Percentiles rank a stretch among this genome's conserved stretches.
phyloP scores from a whole-genome alignment of 202 grass and related monocot genomes.

The Schoenoplectus tabernaemontani region DNA sequence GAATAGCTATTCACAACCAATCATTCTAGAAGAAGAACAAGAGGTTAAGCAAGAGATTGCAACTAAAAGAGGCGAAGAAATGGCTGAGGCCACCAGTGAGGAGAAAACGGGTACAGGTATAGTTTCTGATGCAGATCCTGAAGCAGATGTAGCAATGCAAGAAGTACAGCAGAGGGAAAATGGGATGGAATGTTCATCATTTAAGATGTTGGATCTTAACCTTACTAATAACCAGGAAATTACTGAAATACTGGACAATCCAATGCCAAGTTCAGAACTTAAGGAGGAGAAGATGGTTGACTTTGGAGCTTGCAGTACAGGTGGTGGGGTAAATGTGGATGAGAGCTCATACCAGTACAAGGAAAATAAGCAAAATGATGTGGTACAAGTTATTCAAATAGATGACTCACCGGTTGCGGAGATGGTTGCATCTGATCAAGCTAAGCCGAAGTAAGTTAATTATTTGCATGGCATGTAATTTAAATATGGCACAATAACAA shows the following conservation, averaged over 20 bases:
- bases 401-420: conserved; percentile 59
- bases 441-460: conserved; percentile 63
- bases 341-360: conserved; percentile 23
- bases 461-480: conserved; percentile 18
- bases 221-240: conserved; percentile 64
- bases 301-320: conserved; percentile 29
- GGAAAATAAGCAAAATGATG: conserved; percentile 32
- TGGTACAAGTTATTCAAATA: conserved; percentile 73
- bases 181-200: conserved; percentile 42
- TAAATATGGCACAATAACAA: not conserved
- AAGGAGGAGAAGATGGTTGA: conserved; percentile 34
- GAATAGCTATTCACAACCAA: conserved; percentile 26
- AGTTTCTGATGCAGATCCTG: conserved; percentile 31
- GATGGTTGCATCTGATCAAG: conserved; percentile 34
- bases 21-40: conserved; percentile 34
- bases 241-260: conserved; percentile 56
- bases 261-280: conserved; percentile 32
- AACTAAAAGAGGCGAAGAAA: conserved; percentile 38
- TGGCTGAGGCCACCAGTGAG: conserved; percentile 40
- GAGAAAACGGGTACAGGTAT: conserved; percentile 29
- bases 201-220: conserved; percentile 91
- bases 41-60: conserved; percentile 13
- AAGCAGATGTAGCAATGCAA: conserved; percentile 31
- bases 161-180: conserved; percentile 33
- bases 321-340: conserved; percentile 4